Conservation (phyloP, 306 rosid genomes). For the Crotalaria pallida region DNA sequence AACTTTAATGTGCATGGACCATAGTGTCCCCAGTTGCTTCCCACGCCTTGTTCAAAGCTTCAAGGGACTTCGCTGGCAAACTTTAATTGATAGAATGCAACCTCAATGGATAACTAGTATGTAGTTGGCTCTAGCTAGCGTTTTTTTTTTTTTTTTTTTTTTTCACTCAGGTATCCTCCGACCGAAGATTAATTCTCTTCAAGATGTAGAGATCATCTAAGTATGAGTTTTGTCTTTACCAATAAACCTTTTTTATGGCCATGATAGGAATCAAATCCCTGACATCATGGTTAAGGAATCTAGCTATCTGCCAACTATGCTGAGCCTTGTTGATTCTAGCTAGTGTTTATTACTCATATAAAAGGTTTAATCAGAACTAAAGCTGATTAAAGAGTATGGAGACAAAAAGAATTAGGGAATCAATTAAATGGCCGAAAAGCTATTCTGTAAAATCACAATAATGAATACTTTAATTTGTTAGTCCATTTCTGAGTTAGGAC, state of each 20-base stretch:
- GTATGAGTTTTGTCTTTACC: no score
- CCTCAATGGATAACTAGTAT: neutral
- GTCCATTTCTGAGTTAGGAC: neutral
- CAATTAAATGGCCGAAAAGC: neutral
- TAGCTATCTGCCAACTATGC: no score
- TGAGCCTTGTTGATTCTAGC: no score
- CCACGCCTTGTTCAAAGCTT: slow-evolving; percentile 45
- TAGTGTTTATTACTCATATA: neutral
- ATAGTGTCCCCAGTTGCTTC: slow-evolving; percentile 59
- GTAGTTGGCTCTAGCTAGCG: neutral
- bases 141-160: no score
- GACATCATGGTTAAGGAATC: no score
- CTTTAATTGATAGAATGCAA: slow-evolving; percentile 2
- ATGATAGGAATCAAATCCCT: no score
- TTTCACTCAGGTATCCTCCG: no score
- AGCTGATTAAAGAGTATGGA: neutral
- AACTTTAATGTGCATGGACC: slow-evolving; percentile 23
- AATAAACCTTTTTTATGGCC: no score
- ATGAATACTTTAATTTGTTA: no score
- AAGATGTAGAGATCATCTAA: no score
- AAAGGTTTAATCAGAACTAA: neutral
- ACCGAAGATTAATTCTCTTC: no score
- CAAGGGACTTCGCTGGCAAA: slow-evolving; percentile 5
- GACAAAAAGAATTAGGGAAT: neutral
- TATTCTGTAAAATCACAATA: neutral